Evolutionary conservation across 345 rosid genomes (phyloP), one percentile per base, ranked within the genome.

Genomic region (Citrus medica): DNA sequence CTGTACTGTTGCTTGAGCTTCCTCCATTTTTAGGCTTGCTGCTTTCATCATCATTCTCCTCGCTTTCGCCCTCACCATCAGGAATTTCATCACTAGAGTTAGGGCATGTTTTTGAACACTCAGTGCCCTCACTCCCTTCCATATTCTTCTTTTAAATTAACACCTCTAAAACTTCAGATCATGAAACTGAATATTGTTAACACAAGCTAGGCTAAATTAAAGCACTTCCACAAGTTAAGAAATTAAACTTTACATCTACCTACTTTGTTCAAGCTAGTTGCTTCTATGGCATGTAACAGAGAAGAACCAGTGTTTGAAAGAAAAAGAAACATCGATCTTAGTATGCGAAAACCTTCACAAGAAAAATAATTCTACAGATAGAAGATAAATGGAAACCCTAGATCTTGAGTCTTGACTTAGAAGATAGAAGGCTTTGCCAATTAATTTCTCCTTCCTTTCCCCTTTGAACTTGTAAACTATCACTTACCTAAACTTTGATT

Each of bases 1-100:
- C 90, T 46, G 97, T 93, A 83, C 97, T 93, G 81, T 88, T 94
- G 91, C 97, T 94, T n/a, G 97, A 93, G 77, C 90, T 88, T 40
- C 87, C 86, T 42, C 80, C 89, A 46, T 79, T 80, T 59, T 30
- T 73, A 9, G 71, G 84, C 83, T 66, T 81, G 76, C 81, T 83
- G 79, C 84, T 82, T 60, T 81, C 83, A 30, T 84, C 87, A 2
- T 82, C 92, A 78, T 82, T 85, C 30, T 59, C 89, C 25, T 84
- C 91, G 63, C 75, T 78, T 27, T 67, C 80, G 22, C 78, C 74
- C 70, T 72, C 88, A 7, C 61, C 81, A 51, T 83, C 74, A 71
- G 76, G 74, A 71, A 78, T 76, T 71, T 71, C 74, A 17, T 71
- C 74, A 12, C 77, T 30, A 1, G 77, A 71, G 14, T 13, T 46